Percentiles rank a stretch among this genome's conserved stretches.
Evolutionary conservation across 306 rosid species (phyloP).

Genomic region (Cicer pinnatifidum): DNA sequence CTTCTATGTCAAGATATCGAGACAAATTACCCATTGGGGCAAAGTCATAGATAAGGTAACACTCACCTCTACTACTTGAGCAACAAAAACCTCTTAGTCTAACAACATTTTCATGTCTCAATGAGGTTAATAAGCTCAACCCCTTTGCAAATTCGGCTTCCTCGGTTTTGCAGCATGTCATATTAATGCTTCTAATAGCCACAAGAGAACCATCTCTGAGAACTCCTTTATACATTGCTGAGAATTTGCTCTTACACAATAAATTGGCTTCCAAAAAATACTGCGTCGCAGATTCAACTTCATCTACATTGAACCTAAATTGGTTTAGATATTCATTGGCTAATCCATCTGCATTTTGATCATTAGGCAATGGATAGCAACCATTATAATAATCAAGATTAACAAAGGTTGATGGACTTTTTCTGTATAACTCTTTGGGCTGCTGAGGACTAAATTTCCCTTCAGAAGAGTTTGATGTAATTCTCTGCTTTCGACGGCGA

Average conservation of each 20-base stretch:
- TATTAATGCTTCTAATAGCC: conserved; percentile 70
- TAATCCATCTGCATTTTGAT: conserved; percentile 53
- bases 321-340: conserved; percentile 55
- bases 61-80: conserved; percentile 88
- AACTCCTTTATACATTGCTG: conserved; percentile 79
- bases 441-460: conserved; percentile 70
- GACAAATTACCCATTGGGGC: conserved; percentile 75
- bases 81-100: conserved; percentile 91
- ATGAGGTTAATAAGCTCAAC: conserved; percentile 63
- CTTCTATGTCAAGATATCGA: conserved; percentile 68
- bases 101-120: conserved; percentile 77
- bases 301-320: conserved; percentile 78
- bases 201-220: conserved; percentile 88
- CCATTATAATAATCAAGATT: conserved; percentile 76
- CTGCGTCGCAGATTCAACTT: conserved; percentile 91
- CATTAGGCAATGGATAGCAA: conserved; percentile 72
- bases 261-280: conserved; percentile 77
- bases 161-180: conserved; percentile 83
- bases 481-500: conserved; percentile 77
- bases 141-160: conserved; percentile 83
- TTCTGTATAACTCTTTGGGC: conserved; percentile 62
- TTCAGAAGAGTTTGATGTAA: conserved; percentile 58
- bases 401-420: conserved; percentile 79
- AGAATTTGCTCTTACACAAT: conserved; percentile 75
- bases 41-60: conserved; percentile 82